Evolutionary conservation across 352 stramenopile species (phyloP).

Genomic region (Elongisporangium undulatum): DNA sequence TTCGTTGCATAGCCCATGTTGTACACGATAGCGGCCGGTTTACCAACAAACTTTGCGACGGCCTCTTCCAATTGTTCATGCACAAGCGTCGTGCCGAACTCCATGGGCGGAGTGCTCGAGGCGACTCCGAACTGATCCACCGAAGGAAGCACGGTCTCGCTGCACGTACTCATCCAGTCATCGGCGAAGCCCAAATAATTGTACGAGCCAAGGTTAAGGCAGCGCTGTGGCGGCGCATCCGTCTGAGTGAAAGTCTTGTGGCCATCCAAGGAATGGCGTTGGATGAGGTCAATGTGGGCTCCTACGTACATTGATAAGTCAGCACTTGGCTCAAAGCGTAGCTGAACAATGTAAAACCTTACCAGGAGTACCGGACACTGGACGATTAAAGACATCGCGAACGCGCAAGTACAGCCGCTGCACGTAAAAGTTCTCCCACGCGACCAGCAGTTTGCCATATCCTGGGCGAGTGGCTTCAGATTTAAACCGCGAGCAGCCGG

Average conservation of each 20-base stretch:
- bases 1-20: constrained; percentile 99
- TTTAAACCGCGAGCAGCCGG: constrained; percentile 28
- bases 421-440: constrained; percentile 94
- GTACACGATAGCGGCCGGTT: constrained; percentile 92
- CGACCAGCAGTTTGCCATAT: constrained; percentile 86
- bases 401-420: constrained; percentile 91
- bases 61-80: constrained; percentile 86
- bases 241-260: constrained; percentile 28
- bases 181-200: constrained; percentile 98
- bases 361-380: constrained; percentile 22
- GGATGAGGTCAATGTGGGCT: constrained; percentile 84
- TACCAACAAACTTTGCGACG: constrained; percentile 90
- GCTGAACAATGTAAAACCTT: neutral
- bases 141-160: constrained; percentile 55
- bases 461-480: constrained; percentile 11
- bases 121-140: constrained; percentile 62
- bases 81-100: constrained; percentile 55
- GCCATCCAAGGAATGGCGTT: constrained; percentile 51
- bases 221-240: constrained; percentile 25
- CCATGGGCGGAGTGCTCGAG: constrained; percentile 18
- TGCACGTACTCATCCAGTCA: constrained; percentile 92
- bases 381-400: constrained; percentile 54
- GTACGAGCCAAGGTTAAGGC: constrained; percentile 94
- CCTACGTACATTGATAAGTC: constrained; percentile 1
- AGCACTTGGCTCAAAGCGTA: neutral